Conservation (phyloP, 768 basidiomycete genomes). For the Termitomyces sp. region DNA sequence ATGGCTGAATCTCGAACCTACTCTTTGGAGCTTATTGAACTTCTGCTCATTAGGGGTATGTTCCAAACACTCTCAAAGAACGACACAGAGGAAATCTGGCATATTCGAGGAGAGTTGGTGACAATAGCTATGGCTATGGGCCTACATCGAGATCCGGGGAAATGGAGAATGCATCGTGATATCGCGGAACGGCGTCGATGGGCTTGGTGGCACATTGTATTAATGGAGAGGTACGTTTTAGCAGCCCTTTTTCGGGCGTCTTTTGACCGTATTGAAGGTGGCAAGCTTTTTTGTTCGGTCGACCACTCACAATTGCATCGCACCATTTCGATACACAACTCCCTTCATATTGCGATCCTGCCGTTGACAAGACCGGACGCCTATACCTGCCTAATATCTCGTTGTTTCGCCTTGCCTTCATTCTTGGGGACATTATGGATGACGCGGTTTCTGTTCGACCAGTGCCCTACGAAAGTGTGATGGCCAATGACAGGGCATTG, state of each 20-base stretch:
- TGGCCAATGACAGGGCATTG: conserved; percentile 66
- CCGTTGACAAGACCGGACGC: conserved; percentile 56
- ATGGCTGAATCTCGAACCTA: conserved; percentile 55
- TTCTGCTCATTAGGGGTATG: conserved; percentile 63
- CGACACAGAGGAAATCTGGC: conserved; percentile 80
- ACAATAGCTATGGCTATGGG: conserved; percentile 80
- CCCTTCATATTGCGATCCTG: conserved; percentile 62
- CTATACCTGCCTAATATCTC: conserved; percentile 73
- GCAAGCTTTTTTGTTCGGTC: conserved; percentile 86
- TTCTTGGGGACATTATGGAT: conserved; percentile 83
- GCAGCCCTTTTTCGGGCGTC: conserved; percentile 3
- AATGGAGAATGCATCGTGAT: conserved; percentile 65
- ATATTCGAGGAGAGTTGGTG: conserved; percentile 65
- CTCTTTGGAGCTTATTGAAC: conserved; percentile 71
- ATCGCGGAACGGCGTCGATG: conserved; percentile 75
- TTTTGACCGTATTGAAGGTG: conserved; percentile 41
- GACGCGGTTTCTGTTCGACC: conserved; percentile 76
- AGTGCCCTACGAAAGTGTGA: conserved; percentile 71
- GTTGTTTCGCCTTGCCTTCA: conserved; percentile 69
- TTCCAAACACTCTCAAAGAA: conserved; percentile 70
- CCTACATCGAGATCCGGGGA: conserved; percentile 79
- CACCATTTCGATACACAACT: conserved; percentile 83
- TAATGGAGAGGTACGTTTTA: conserved; percentile 62
- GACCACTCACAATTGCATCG: conserved; percentile 68
- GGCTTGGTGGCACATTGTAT: conserved; percentile 89